Evolutionary conservation across 75 land plant genomes (phyloP).

Genomic region (Pseudotsuga menziesii): DNA sequence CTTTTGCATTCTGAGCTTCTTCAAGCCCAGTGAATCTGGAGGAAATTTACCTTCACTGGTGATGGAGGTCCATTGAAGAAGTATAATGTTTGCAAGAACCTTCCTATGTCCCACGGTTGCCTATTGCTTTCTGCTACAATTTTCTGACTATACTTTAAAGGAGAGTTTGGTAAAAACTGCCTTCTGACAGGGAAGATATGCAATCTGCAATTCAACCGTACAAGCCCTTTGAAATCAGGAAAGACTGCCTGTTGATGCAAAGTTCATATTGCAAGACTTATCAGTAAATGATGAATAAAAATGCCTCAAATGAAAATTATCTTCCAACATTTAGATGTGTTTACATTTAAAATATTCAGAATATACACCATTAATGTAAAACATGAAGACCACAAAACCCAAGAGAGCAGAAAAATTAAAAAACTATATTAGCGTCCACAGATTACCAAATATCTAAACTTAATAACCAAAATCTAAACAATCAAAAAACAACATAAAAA

Average conservation of each 20-base stretch:
- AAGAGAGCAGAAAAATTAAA: not conserved
- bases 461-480: not conserved
- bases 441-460: not conserved
- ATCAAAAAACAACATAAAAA: not conserved
- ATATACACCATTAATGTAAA: not conserved
- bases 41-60: constrained; percentile 46
- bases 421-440: not conserved
- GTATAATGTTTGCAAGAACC: constrained; percentile 77
- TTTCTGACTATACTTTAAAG: not conserved
- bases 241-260: constrained; percentile 11
- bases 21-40: not conserved
- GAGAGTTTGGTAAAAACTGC: not conserved
- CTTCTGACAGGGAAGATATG: not conserved
- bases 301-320: constrained; percentile 5
- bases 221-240: constrained; percentile 22
- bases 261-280: constrained; percentile 13
- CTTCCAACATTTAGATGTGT: not conserved
- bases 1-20: not conserved
- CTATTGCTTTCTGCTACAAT: constrained; percentile 37
- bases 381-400: not conserved
- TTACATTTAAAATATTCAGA: not conserved
- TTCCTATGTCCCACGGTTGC: constrained; percentile 90
- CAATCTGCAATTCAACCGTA: constrained; percentile 20
- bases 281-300: constrained; percentile 22
- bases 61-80: constrained; percentile 92